Evolutionary conservation across 1,284 basidiomycete genomes (phyloP).

Genomic region (Puccinia novopanici): DNA sequence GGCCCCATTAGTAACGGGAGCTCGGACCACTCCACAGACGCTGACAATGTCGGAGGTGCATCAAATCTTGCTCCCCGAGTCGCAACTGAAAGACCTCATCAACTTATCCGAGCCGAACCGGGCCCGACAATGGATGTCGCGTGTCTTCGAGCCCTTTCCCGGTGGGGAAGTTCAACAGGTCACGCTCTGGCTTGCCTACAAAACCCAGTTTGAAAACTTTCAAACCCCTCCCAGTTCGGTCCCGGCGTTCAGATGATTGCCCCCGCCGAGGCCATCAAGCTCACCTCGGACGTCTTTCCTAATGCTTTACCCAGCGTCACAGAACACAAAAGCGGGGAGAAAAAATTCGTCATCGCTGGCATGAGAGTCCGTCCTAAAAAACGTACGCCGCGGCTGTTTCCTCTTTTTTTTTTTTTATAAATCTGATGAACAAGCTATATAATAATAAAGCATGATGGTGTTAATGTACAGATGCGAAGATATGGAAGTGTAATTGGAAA

Average conservation of each 20-base stretch:
- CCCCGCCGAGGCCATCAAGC: slow-evolving; percentile 46
- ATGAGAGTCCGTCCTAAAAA: slow-evolving; percentile 32
- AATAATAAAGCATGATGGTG: background rate
- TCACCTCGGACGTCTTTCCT: slow-evolving; percentile 44
- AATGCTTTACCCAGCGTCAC: slow-evolving; percentile 39
- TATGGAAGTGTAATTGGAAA: slow-evolving; percentile 41
- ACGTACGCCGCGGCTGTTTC: background rate
- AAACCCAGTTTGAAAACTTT: slow-evolving; percentile 43
- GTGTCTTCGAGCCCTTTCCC: slow-evolving; percentile 37
- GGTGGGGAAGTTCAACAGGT: slow-evolving; percentile 45
- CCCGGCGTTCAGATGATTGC: slow-evolving; percentile 33
- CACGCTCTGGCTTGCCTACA: slow-evolving; percentile 44
- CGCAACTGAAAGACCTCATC: slow-evolving; percentile 19
- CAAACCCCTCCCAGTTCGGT: slow-evolving; percentile 5
- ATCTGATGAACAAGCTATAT: background rate
- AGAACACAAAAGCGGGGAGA: slow-evolving; percentile 34
- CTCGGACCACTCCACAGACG: slow-evolving; percentile 12
- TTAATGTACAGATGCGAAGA: background rate
- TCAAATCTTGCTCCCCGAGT: slow-evolving; percentile 19
- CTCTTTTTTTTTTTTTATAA: background rate
- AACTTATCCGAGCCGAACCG: slow-evolving; percentile 35
- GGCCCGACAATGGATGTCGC: slow-evolving; percentile 30
- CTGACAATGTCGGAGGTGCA: slow-evolving; percentile 36
- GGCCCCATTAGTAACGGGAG: background rate
- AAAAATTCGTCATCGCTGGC: slow-evolving; percentile 43